These are phyloP conservation scores for Pseudogymnoascus verrucosus DNA, from an alignment of 2,329 filamentous ascomycete genomes.

Conservation along the genomic window DNA sequence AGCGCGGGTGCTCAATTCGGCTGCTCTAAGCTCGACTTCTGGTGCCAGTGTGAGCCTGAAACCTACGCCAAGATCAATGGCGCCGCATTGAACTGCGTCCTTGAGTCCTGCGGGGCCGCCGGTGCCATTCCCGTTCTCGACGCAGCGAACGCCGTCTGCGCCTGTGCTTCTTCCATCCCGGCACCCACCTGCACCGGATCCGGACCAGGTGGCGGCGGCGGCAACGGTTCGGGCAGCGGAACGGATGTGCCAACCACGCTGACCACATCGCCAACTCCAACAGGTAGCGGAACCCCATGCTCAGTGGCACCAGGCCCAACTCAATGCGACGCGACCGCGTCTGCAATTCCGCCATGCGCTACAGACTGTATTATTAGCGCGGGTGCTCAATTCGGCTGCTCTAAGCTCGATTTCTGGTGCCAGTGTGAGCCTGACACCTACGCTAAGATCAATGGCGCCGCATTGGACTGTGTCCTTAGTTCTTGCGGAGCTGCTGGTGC, in stretches of 20 bases:
- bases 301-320: neutral
- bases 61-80: neutral
- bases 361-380: neutral
- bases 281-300: neutral
- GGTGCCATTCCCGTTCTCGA: neutral
- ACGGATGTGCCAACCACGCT: neutral
- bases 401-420: neutral
- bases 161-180: neutral
- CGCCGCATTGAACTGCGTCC: neutral
- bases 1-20: neutral
- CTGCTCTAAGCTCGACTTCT: neutral
- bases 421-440: constrained; percentile 2
- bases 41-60: constrained; percentile 1
- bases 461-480: neutral
- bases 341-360: neutral
- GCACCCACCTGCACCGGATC: constrained; percentile 1
- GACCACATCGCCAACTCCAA: neutral
- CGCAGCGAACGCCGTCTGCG: neutral
- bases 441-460: neutral
- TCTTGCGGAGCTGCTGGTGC: too few species aligned
- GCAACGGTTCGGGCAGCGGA: neutral
- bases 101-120: too few species aligned
- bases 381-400: neutral
- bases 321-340: neutral
- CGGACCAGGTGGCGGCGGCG: neutral